Evolutionary conservation across 2,329 filamentous ascomycete species (phyloP).

Genomic region (Xylariaceae sp.): DNA sequence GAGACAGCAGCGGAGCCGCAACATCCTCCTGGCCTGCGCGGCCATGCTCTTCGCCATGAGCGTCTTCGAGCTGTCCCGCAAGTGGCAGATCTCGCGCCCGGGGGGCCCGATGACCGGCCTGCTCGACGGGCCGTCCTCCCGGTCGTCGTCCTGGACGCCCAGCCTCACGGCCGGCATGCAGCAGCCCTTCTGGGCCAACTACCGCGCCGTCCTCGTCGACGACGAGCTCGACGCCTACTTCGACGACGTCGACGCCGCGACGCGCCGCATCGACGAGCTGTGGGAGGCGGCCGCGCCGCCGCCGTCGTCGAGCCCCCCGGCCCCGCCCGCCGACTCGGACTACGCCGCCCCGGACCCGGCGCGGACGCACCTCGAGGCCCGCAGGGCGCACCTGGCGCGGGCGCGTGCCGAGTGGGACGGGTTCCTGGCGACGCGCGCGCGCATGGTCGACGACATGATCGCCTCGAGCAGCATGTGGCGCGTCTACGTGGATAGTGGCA

Average conservation of each 20-base stretch:
- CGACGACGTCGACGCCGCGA: constrained; percentile 3
- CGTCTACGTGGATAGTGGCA: neutral
- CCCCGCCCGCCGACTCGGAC: neutral
- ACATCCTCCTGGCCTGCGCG: neutral
- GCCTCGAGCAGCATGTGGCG: neutral
- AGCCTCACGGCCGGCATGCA: constrained; percentile 1
- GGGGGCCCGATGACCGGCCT: too few relatives aligned
- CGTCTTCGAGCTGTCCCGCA: neutral
- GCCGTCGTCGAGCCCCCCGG: neutral
- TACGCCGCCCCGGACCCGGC: neutral
- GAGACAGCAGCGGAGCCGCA: too few relatives aligned
- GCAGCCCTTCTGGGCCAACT: constrained; percentile 5
- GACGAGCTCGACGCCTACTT: constrained; percentile 7
- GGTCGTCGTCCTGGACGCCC: neutral
- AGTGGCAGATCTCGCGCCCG: too few relatives aligned
- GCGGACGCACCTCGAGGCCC: neutral
- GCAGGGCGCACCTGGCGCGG: neutral
- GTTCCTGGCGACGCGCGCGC: constrained; percentile 2
- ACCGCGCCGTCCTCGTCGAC: constrained; percentile 2
- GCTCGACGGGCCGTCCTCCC: neutral
- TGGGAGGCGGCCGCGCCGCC: neutral
- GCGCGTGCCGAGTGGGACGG: neutral
- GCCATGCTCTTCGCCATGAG: neutral
- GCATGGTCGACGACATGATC: constrained; percentile 1
- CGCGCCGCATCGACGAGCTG: constrained; percentile 3